These are phyloP conservation scores for Kandelia obovata DNA, from an alignment of 345 rosid genomes.

Conservation along the genomic window DNA sequence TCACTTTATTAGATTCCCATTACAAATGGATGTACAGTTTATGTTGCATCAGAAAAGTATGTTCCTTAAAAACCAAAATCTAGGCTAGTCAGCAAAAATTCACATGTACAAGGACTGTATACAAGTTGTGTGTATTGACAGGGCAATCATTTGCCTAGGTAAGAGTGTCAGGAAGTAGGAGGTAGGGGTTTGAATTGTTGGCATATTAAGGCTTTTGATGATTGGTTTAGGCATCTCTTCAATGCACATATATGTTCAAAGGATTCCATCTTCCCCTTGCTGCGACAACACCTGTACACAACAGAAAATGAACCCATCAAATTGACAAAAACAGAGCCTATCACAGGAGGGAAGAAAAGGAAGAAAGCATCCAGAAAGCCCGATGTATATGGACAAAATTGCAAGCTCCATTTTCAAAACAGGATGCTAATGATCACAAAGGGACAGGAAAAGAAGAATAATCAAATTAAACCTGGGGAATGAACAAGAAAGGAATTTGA, in stretches of 20 bases:
- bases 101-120: conserved; percentile 23
- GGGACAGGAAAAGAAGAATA: not conserved
- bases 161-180: conserved; percentile 18
- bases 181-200: conserved; percentile 25
- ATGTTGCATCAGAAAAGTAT: conserved; percentile 3
- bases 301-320: conserved; percentile 63
- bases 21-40: conserved; percentile 11
- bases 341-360: conserved; percentile 6
- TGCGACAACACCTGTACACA: conserved; percentile 60
- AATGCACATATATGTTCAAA: conserved; percentile 56
- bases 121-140: conserved; percentile 8
- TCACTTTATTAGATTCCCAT: not conserved
- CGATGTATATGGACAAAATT: not conserved
- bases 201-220: conserved; percentile 40
- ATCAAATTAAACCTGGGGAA: not conserved
- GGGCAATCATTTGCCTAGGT: conserved; percentile 17
- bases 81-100: conserved; percentile 10
- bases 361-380: conserved; percentile 12
- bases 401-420: conserved; percentile 1
- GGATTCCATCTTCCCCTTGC: conserved; percentile 61
- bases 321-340: conserved; percentile 42
- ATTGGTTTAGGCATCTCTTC: conserved; percentile 41
- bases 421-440: not conserved
- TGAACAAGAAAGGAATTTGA: not conserved
- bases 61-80: conserved; percentile 1